phyloP scores from a whole-genome alignment of 441 rosid genomes.

The Corymbia calophylla region DNA sequence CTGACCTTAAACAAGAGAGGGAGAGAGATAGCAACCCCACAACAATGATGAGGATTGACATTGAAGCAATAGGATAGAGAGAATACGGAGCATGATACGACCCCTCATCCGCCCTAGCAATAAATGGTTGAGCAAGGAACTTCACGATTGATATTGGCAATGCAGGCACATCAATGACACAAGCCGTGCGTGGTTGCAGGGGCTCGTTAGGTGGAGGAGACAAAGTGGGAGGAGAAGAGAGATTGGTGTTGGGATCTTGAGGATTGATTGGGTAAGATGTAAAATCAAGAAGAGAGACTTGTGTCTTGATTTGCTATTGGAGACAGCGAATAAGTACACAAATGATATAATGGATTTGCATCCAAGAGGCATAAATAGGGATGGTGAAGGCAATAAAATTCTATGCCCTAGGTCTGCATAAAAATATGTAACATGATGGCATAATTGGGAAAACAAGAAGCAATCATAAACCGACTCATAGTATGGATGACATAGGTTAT shows the following conservation, averaged over 20 bases:
- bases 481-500: neutral
- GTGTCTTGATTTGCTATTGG: neutral
- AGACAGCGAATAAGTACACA: too few species aligned
- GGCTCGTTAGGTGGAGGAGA: neutral
- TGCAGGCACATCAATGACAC: neutral
- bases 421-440: neutral
- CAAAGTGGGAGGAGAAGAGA: accelerated
- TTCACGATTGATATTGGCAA: neutral
- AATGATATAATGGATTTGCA: too few species aligned
- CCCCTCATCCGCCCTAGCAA: neutral
- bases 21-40: neutral
- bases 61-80: neutral
- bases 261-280: neutral
- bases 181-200: accelerated
- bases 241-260: neutral
- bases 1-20: neutral
- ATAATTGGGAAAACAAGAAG: neutral
- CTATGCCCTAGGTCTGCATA: neutral
- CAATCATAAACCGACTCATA: neutral
- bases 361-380: neutral
- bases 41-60: neutral
- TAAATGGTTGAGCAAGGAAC: neutral
- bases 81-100: accelerated
- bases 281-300: neutral
- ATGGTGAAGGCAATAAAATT: too few species aligned